phyloP scores from a whole-genome alignment of 2,329 filamentous ascomycete genomes.

The Tolypocladium capitatum region DNA sequence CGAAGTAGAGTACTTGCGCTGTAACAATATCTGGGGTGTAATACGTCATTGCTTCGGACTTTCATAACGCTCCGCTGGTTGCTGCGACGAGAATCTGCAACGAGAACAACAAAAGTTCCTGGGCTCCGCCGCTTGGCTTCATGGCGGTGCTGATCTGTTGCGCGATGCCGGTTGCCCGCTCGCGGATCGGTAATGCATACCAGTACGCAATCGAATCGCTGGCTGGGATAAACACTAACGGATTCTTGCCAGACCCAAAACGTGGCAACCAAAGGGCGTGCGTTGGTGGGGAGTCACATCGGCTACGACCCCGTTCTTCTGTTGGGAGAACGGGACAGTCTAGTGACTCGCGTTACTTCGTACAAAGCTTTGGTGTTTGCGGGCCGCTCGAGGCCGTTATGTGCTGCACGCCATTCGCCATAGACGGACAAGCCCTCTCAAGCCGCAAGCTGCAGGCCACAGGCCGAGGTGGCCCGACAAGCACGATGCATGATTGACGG shows the following conservation, averaged over 20 bases:
- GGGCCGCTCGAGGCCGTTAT: background rate
- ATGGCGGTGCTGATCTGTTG: background rate
- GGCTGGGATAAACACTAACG: background rate
- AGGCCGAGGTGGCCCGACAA: background rate
- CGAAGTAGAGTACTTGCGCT: background rate
- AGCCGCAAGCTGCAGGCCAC: background rate
- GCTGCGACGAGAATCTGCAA: background rate
- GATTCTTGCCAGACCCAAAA: background rate
- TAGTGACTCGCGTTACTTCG: background rate
- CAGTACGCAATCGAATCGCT: background rate
- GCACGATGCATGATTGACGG: background rate
- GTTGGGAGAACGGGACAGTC: background rate
- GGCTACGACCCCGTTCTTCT: background rate
- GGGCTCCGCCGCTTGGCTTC: background rate
- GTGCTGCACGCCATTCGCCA: background rate
- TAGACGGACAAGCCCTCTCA: background rate
- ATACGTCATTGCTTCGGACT: background rate
- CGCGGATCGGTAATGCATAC: background rate
- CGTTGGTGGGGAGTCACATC: background rate
- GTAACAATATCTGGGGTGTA: background rate
- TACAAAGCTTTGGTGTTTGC: background rate
- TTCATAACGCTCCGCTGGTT: background rate
- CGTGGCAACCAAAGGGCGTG: background rate
- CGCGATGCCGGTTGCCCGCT: background rate
- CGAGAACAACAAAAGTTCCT: background rate